Conservation (phyloP, 768 basidiomycete genomes). For the Leccinum fibrillosum region DNA sequence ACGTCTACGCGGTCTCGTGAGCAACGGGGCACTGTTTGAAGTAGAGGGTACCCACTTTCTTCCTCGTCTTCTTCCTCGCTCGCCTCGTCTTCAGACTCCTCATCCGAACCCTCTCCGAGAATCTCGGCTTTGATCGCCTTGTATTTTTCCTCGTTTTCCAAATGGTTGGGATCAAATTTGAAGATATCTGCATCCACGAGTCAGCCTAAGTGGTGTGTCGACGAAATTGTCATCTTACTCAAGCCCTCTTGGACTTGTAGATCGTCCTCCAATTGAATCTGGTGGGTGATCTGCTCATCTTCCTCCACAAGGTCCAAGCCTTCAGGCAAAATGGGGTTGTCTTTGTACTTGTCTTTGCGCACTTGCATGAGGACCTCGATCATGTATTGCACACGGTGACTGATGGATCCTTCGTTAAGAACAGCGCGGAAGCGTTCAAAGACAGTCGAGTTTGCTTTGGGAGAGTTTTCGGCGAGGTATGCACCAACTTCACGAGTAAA, state of each 20-base stretch:
- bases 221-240: slow-evolving; percentile 54
- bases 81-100: slow-evolving; percentile 61
- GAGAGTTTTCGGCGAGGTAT: slow-evolving; percentile 88
- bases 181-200: slow-evolving; percentile 70
- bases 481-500: slow-evolving; percentile 98
- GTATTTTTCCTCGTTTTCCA: slow-evolving; percentile 94
- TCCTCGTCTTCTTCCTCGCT: slow-evolving; percentile 66
- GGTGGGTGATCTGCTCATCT: slow-evolving; percentile 96
- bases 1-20: slow-evolving; percentile 42
- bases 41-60: slow-evolving; percentile 41
- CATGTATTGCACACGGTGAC: slow-evolving; percentile 98
- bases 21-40: slow-evolving; percentile 25
- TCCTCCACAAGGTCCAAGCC: slow-evolving; percentile 96
- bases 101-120: slow-evolving; percentile 82
- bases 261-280: slow-evolving; percentile 89
- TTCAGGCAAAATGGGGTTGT: slow-evolving; percentile 92
- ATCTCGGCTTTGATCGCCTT: slow-evolving; percentile 90
- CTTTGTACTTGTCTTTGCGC: slow-evolving; percentile 98
- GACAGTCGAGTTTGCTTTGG: slow-evolving; percentile 91
- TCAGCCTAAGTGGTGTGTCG: slow-evolving; percentile 4
- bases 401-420: slow-evolving; percentile 91
- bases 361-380: slow-evolving; percentile 99
- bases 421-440: slow-evolving; percentile 97
- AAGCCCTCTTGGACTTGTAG: slow-evolving; percentile 91
- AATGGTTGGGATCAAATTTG: slow-evolving; percentile 85